Evolutionary conservation across 2,329 filamentous ascomycete species (phyloP).

Genomic region (Xylaria hypoxylon): DNA sequence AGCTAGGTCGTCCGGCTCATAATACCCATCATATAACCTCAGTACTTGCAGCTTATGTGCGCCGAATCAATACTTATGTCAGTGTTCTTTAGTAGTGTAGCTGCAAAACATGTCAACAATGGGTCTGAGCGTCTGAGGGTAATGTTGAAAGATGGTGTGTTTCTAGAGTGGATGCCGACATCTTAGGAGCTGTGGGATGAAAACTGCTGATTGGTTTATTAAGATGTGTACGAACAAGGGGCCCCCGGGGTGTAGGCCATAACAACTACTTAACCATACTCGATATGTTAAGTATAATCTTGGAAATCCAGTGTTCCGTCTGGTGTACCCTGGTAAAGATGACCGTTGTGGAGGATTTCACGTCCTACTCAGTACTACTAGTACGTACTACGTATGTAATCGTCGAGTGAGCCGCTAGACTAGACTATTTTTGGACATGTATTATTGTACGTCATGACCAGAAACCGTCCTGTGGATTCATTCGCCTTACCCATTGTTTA

Average conservation of each 20-base stretch:
- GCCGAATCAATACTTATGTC: not conserved
- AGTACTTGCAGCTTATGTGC: not conserved
- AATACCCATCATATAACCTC: not conserved
- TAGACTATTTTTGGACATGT: constrained; percentile 17
- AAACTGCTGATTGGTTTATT: constrained; percentile 21
- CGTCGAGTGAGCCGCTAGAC: not conserved
- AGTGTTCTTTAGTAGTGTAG: constrained; percentile 2
- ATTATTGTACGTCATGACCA: constrained; percentile 16
- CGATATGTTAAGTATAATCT: constrained; percentile 8
- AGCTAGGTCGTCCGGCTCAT: not conserved
- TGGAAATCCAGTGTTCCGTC: constrained; percentile 6
- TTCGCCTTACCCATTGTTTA: constrained; percentile 15
- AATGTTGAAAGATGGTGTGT: constrained; percentile 25
- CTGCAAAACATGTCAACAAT: constrained; percentile 15
- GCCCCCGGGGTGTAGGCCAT: constrained; percentile 4
- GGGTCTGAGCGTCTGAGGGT: constrained; percentile 13
- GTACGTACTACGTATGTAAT: too few species aligned
- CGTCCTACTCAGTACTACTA: too few species aligned
- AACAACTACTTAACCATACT: constrained; percentile 14
- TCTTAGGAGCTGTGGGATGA: constrained; percentile 17
- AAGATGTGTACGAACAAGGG: constrained; percentile 9
- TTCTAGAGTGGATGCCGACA: constrained; percentile 30
- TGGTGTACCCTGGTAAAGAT: not conserved
- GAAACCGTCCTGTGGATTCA: constrained; percentile 13
- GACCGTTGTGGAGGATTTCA: constrained; percentile 15